phyloP scores from a whole-genome alignment of 192 early-diverging fungal genomes.

The Blastocladiella britannica region DNA sequence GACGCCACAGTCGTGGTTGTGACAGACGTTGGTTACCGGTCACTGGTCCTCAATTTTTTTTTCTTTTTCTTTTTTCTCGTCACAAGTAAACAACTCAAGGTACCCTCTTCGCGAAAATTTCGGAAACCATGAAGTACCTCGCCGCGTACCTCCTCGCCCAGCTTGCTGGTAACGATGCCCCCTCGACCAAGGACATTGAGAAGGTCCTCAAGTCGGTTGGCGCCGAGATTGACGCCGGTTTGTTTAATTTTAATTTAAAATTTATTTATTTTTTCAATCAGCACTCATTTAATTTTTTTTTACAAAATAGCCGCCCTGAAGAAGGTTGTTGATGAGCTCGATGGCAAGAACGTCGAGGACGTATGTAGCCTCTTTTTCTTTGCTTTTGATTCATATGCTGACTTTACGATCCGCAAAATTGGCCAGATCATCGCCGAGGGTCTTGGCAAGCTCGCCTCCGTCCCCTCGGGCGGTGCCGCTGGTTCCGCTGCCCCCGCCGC shows the following conservation, averaged over 20 bases:
- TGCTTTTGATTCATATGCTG: too few relatives aligned
- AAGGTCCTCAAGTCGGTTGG: constrained; percentile 74
- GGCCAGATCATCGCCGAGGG: constrained; percentile 74
- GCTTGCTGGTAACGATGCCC: constrained; percentile 65
- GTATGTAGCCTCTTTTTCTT: constrained; percentile 14
- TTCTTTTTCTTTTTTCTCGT: too few relatives aligned
- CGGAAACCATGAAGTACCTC: constrained; percentile 92
- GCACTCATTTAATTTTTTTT: too few relatives aligned
- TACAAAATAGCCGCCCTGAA: constrained; percentile 57
- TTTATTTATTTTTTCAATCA: too few relatives aligned
- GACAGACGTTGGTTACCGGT: too few relatives aligned
- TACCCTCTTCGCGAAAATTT: too few relatives aligned
- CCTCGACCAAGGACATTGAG: constrained; percentile 57
- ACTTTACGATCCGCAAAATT: too few relatives aligned
- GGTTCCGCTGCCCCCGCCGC: constrained; percentile 37
- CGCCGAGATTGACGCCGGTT: constrained; percentile 67
- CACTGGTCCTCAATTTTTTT: too few relatives aligned
- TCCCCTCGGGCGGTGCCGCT: constrained; percentile 78
- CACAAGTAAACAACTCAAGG: too few relatives aligned
- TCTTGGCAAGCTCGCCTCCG: constrained; percentile 71
- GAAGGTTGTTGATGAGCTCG: constrained; percentile 56
- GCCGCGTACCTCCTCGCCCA: constrained; percentile 92
- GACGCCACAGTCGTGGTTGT: too few relatives aligned
- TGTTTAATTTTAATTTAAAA: too few relatives aligned
- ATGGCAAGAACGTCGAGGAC: constrained; percentile 75